Base-by-base conservation (phyloP, 495 filamentous ascomycete species). In the Penicillium crystallinum region DNA sequence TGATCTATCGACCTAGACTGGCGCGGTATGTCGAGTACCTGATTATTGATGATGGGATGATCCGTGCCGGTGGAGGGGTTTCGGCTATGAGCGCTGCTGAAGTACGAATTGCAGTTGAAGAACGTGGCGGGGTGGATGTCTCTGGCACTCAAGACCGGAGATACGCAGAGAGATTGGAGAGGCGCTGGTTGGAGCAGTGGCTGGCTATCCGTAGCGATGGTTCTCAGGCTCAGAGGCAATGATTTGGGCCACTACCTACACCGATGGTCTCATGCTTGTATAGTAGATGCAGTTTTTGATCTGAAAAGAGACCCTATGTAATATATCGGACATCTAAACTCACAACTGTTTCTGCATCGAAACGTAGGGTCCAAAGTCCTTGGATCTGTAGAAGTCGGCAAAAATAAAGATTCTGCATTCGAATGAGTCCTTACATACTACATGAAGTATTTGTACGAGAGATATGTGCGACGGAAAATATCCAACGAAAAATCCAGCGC, bases 41-140 rank as follows among this genome's bases (percentile, higher is more conserved):
- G 59, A 65, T 62, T 9, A 49, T 75, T 45, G 85, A 88, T 73
- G 85, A 89, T 70, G 41, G 33, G 25, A 65, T 86, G 61, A 81
- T 88, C 44, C 49, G 61, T 48, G 63, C 61, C 21, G 67, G 73
- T 56, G 80, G 79, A 3, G 79, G 81, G 9, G 76, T 79, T 2
- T 42, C 59, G 34, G 70, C 63, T 14, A 67, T 90, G 67, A 69
- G 66, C 43, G 62, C 52, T 0, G 67, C 68, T 27, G 87, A 90
- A 66, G 64, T 86, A 17, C 64, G 67, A 47, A 67, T 84, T 61
- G 75, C 79, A 35, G 78, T 79, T 50, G 74, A 81, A 40, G 77
- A 81, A 52, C 61, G 78, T 41, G 68, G 63, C 44, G 66, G 65
- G 34, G 61, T 61, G 2, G 73, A 66, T 48, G 57, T 73, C 21